Evolutionary conservation across 768 basidiomycete species (phyloP), one percentile per base, ranked within the genome.

Genomic region (Mycena metata): DNA sequence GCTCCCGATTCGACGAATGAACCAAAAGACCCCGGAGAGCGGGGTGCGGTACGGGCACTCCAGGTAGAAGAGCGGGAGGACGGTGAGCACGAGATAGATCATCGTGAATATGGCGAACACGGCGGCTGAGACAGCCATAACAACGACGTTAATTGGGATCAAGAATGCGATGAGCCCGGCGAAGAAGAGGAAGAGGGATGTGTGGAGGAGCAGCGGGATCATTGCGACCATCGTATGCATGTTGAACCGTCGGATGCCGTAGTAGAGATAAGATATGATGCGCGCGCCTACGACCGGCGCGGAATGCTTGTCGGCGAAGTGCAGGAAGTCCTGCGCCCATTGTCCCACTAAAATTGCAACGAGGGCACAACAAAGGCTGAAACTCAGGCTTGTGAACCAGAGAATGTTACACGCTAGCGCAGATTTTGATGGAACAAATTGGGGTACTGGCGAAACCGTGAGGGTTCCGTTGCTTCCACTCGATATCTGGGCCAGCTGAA

Each of bases 131-230:
- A 41, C 19, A 2, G 35, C n/a, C 54, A 56, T 42, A 35, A 56
- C 54, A n/a, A 9, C 21, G 33, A 36, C 4, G 17, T 56, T 56
- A 3, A 39, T 35, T 8, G 54, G 54, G 36, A 56, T 46, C 26
- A 60, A 30, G 35, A 60, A 60, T 6, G 58, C 58, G 42, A 60
- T 21, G 30, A 60, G 58, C 13, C 58, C 54, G 17, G 54, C 54
- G 36, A 56, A 56, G 54, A 56, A 56, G 54, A 56, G 36, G 30
- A 56, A 16, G 5, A 60, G 45, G 10, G 58, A 60, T 12, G 16
- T 12, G 9, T 60, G 58, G 10, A 60, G 45, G 10, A 60, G 45
- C 2, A 60, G 58, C 2, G 58, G 58, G 19, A 60, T 35, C 11
- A 35, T 10, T 19, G 17, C 45, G 7, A 60, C 58, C 8, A 60